A percentile compares a stretch with the other conserved stretches of the same genome.
Conservation (phyloP, 768 basidiomycete species). For the Tephrocybe sp. region DNA sequence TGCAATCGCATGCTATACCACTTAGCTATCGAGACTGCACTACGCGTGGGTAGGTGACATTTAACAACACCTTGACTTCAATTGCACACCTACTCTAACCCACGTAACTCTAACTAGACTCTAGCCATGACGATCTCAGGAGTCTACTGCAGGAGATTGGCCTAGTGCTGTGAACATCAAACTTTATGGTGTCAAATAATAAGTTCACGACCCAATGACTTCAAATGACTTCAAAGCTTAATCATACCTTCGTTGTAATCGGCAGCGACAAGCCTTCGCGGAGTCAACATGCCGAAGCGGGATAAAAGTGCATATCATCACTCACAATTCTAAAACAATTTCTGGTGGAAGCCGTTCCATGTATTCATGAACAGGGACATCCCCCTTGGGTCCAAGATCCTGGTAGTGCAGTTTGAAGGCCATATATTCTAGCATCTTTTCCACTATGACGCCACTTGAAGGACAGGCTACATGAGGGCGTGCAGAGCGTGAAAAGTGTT, state of each 20-base stretch:
- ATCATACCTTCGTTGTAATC: constrained; percentile 16
- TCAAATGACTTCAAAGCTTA: too few species aligned
- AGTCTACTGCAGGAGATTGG: too few species aligned
- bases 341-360: constrained; percentile 83
- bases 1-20: constrained; percentile 56
- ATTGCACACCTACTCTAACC: too few species aligned
- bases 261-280: constrained; percentile 13
- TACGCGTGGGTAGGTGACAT: too few species aligned
- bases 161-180: too few species aligned
- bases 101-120: too few species aligned
- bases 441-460: constrained; percentile 68
- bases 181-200: too few species aligned
- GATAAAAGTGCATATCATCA: constrained; percentile 13
- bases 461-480: neutral
- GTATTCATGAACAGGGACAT: constrained; percentile 75
- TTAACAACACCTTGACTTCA: neutral
- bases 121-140: too few species aligned
- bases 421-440: constrained; percentile 91
- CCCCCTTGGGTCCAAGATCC: constrained; percentile 68
- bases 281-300: neutral
- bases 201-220: too few species aligned
- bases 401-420: constrained; percentile 81
- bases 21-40: constrained; percentile 53
- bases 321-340: constrained; percentile 87
- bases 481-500: neutral